Base-by-base conservation (phyloP, 345 rosid species). In the Populus davidiana region DNA sequence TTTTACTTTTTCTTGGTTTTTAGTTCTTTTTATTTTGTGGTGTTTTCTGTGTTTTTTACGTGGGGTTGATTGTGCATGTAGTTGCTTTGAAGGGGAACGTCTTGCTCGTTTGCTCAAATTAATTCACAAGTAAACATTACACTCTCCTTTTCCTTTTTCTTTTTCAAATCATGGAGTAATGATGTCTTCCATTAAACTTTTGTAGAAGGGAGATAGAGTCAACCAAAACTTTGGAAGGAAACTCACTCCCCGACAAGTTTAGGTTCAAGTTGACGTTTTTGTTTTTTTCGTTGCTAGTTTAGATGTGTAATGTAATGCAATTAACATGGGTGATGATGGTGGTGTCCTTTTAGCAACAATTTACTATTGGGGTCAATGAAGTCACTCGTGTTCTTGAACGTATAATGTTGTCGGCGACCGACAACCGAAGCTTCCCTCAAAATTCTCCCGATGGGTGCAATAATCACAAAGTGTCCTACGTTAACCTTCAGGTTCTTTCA, bases 351-450 rank as follows among this genome's bases (percentile, higher is more conserved):
- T 61, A 91, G 98, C 93, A 87, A 89, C 93, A 88, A 90, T 85
- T 93, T 63, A 86, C 98, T 5, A 82, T 93, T 78, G 98, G 98
- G 74, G 89, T 91, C 74, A 93, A 93, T 74, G 98, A 93, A 66
- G 97, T 93, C n/a, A 90, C 94, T 5, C 93, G 94, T 64, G 81
- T 74, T 76, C 91, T 93, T n/a, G 97, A 93, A 79, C 77, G 91
- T 41, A 93, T 91, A 33, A 33, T 33, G 97, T 69, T 79, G 38
- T 81, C 87, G 7, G 63, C 59, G 67, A 52, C 72, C 67, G 88
- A 73, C 20, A 56, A 36, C 63, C 81, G 77, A 50, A 71, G 35
- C 44, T 27, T 71, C 54, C 36, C 71, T 20, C 79, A 35, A 44
- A 65, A 81, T 68, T 69, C 67, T 18, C 70, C 13, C 74, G 35